Evolutionary conservation across 768 basidiomycete genomes (phyloP).

Genomic region (Sporobolomyces pararoseus): DNA sequence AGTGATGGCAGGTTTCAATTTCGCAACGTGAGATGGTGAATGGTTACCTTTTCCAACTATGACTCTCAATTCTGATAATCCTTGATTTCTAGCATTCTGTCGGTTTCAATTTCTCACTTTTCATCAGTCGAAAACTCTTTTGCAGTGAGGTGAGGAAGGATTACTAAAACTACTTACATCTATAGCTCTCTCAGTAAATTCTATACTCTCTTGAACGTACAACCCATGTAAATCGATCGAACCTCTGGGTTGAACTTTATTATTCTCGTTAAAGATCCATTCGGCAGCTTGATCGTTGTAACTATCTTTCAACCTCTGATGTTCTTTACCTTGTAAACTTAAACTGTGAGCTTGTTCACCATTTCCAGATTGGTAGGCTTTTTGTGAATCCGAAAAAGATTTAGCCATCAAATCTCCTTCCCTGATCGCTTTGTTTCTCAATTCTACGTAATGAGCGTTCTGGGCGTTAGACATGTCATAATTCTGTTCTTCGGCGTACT

Average conservation of each 20-base stretch:
- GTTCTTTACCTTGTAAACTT: constrained; percentile 71
- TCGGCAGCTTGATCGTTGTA: constrained; percentile 76
- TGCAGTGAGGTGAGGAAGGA: neutral
- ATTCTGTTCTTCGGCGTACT: constrained; percentile 22
- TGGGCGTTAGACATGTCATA: constrained; percentile 42
- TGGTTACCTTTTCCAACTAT: constrained; percentile 77
- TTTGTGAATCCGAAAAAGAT: constrained; percentile 56
- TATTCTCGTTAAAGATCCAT: constrained; percentile 84
- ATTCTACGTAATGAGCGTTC: constrained; percentile 62
- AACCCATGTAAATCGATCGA: constrained; percentile 87
- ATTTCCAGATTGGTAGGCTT: constrained; percentile 69
- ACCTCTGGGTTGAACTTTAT: constrained; percentile 68
- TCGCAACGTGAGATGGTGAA: constrained; percentile 68
- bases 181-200: constrained; percentile 66
- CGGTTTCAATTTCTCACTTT: neutral
- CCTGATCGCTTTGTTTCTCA: constrained; percentile 70
- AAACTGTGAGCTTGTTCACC: constrained; percentile 76
- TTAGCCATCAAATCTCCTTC: constrained; percentile 72
- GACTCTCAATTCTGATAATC: constrained; percentile 64
- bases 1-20: constrained; percentile 87
- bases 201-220: constrained; percentile 87
- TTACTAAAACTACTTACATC: neutral
- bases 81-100: constrained; percentile 60
- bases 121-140: no score
- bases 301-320: constrained; percentile 70